Evolutionary conservation across 1,139 yeast genomes (phyloP).

Genomic region (Candida frijolesensis): DNA sequence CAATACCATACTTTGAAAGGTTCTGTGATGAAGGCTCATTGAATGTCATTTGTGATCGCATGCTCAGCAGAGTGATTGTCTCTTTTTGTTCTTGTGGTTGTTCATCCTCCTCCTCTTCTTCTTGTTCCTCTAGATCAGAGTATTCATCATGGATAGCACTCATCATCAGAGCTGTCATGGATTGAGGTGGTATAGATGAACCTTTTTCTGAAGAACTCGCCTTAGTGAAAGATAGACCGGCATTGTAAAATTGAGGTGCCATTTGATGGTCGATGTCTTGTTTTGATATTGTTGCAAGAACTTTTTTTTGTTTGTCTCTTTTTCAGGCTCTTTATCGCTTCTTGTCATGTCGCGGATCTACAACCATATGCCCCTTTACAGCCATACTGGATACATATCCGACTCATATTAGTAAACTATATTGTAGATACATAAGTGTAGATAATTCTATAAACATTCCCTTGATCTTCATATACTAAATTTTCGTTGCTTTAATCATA

Average conservation of each 20-base stretch:
- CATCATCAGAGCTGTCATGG: slow-evolving; percentile 15
- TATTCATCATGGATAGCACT: slow-evolving; percentile 21
- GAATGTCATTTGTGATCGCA: neutral
- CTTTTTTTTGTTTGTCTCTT: neutral
- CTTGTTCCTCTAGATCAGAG: slow-evolving; percentile 25
- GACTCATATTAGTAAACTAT: neutral
- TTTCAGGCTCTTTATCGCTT: neutral
- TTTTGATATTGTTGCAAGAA: neutral
- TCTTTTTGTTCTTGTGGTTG: slow-evolving; percentile 3
- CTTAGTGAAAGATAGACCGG: slow-evolving; percentile 14
- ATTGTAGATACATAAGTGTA: neutral
- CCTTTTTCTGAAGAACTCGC: slow-evolving; percentile 7
- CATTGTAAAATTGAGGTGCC: slow-evolving; percentile 8
- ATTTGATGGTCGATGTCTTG: slow-evolving; percentile 1
- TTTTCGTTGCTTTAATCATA: slow-evolving; percentile 19
- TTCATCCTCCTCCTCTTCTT: slow-evolving; percentile 13
- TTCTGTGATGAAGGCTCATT: slow-evolving; percentile 7
- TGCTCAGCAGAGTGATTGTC: neutral
- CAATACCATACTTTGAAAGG: slow-evolving; percentile 66
- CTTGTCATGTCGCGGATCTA: neutral
- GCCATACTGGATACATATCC: no score
- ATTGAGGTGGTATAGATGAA: neutral
- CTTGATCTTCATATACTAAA: neutral
- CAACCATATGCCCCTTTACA: no score
- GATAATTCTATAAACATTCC: neutral